Conservation (phyloP, 257 asterid species). For the Penstemon eatonii region DNA sequence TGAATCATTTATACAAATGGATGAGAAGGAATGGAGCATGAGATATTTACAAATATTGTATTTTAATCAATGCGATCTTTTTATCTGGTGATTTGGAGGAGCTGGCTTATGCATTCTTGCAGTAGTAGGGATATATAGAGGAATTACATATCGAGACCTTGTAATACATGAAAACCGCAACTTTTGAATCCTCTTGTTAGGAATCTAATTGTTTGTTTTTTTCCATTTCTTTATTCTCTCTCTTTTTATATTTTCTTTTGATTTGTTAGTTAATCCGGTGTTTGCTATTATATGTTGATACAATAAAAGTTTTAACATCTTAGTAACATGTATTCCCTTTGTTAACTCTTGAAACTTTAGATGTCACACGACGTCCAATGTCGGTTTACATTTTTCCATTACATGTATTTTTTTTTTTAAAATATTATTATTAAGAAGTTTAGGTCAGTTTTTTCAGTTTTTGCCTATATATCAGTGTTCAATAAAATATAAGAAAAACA, state of each 20-base stretch:
- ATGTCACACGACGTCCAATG: background rate
- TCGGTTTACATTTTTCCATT: no score
- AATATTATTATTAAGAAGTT: no score
- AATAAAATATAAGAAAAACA: no score
- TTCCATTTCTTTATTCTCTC: background rate
- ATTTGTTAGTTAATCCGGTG: no score
- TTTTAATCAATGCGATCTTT: background rate
- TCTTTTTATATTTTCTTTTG: background rate
- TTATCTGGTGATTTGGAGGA: background rate
- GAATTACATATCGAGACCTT: slow-evolving; percentile 29
- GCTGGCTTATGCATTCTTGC: slow-evolving; percentile 8
- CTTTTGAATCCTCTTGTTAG: slow-evolving; percentile 9
- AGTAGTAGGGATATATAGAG: slow-evolving; percentile 22
- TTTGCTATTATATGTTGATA: no score
- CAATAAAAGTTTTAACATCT: no score
- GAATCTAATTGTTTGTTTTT: slow-evolving; percentile 14
- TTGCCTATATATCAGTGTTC: no score
- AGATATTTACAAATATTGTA: background rate
- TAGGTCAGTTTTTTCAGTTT: no score
- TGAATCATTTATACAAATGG: slow-evolving; percentile 35
- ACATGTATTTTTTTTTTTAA: no score
- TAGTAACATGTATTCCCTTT: no score
- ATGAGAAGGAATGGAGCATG: background rate
- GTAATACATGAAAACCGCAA: slow-evolving; percentile 29
- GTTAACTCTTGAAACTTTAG: background rate